Evolutionary conservation across 305 asterid species (phyloP), one percentile per base, ranked within the genome.

Genomic region (Stenogyne calaminthoides): DNA sequence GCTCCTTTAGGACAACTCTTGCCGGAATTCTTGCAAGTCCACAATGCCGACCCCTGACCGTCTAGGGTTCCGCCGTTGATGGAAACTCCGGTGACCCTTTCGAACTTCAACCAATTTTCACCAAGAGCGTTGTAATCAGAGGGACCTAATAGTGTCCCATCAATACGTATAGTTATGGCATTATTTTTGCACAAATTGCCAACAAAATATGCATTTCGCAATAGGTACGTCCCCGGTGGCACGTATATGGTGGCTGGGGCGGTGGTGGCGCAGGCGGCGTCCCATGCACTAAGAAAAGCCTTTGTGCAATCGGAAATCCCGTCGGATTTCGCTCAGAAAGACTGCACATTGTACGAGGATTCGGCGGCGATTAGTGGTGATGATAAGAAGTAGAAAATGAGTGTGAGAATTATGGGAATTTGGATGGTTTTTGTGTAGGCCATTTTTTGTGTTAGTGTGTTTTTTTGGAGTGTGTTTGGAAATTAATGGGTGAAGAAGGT

Each of bases 211-310:
- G 67, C 80, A 6, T 71, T 75, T 1, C 80, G 44, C 11, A 86
- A 18, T 20, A 84, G 56, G 70, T 73, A 90, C 44, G 81, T 80
- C 32, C 96, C 96, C 22, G 65, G 67, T 6, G 97, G 97, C 5
- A 91, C 93, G 27, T 86, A 84, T 29, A 91, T 77, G 18, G 86
- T 86, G 39, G 88, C 76, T 9, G 92, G 84, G 0, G 68, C 52
- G 3, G 71, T 20, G 63, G 88, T 46, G 65, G 88, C 83, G 60
- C 97, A 91, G 25, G 90, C 96, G 1, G 91, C 87, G 9, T 64
- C 76, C 97, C 97, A 91, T 37, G 93, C 91, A 25, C 72, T 78
- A 2, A 87, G 55, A 29, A 91, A 91, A 9, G 92, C 88, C 64
- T 82, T 79, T 0, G 89, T 73, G 51, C 80, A 79, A 37, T 91